phyloP scores from a whole-genome alignment of 2,329 filamentous ascomycete species.

The Cercospora sesami region DNA sequence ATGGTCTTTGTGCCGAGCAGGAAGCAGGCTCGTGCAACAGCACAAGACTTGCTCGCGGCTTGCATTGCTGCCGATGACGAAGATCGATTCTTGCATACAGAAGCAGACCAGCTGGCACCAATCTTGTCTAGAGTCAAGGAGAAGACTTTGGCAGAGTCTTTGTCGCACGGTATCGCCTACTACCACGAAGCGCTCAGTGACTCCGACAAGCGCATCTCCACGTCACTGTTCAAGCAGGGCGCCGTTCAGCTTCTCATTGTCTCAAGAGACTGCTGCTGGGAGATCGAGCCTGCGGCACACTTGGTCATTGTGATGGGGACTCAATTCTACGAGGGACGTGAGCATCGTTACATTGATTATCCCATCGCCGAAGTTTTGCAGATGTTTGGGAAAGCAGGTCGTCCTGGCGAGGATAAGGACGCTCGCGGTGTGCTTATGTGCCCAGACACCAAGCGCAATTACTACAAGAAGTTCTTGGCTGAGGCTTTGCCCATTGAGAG shows the following conservation, averaged over 20 bases:
- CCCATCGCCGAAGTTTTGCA: conserved; percentile 90
- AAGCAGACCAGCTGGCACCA: conserved; percentile 76
- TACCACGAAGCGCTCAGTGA: conserved; percentile 90
- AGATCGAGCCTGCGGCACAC: conserved; percentile 82
- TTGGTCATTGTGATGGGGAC: conserved; percentile 96
- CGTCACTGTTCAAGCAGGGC: conserved; percentile 84
- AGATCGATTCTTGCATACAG: conserved; percentile 86
- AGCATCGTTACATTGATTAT: conserved; percentile 97
- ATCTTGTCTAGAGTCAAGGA: conserved; percentile 83
- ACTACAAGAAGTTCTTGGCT: conserved; percentile 98
- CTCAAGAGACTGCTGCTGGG: conserved; percentile 92
- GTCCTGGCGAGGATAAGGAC: conserved; percentile 73
- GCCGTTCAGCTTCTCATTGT: conserved; percentile 83
- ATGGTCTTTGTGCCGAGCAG: conserved; percentile 90
- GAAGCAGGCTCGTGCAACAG: conserved; percentile 87
- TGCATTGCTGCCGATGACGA: conserved; percentile 88
- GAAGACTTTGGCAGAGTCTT: conserved; percentile 78
- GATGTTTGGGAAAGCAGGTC: conserved; percentile 94
- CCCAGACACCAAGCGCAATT: conserved; percentile 88
- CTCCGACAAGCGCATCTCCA: conserved; percentile 90
- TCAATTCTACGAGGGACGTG: conserved; percentile 92
- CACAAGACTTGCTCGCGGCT: conserved; percentile 82
- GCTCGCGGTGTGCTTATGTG: conserved; percentile 96
- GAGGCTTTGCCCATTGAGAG: conserved; percentile 95
- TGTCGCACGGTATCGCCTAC: conserved; percentile 93